Conservation (phyloP, 2,329 filamentous ascomycete species). For the Magnaporthiopsis incrustans region DNA sequence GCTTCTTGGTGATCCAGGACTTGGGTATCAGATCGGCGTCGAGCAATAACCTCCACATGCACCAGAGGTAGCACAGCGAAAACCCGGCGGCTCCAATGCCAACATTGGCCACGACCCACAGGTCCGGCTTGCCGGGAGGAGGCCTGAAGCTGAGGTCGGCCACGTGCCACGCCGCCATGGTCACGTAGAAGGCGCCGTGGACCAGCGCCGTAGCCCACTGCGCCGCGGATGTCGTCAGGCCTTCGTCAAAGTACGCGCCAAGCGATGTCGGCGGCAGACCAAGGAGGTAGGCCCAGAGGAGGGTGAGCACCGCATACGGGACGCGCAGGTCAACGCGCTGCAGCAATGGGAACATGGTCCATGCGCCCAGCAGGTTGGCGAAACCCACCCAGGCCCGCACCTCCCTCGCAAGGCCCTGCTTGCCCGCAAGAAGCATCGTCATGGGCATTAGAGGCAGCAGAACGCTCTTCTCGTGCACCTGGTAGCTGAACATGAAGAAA, state of each 20-base stretch:
- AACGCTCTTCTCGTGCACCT: constrained; percentile 97
- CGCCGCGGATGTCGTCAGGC: constrained; percentile 31
- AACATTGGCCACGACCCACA: constrained; percentile 91
- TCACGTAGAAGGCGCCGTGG: constrained; percentile 67
- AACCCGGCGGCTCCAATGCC: constrained; percentile 81
- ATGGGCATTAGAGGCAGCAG: constrained; percentile 87
- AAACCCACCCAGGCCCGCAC: constrained; percentile 91
- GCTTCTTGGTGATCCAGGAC: constrained; percentile 19
- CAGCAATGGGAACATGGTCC: constrained; percentile 91
- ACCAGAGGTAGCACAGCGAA: constrained; percentile 85
- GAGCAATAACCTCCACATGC: constrained; percentile 58
- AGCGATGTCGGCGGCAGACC: constrained; percentile 75
- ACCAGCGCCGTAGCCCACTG: constrained; percentile 57
- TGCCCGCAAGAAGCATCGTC: constrained; percentile 76
- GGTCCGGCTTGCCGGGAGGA: constrained; percentile 72
- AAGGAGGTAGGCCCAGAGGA: constrained; percentile 86
- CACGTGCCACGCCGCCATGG: constrained; percentile 76
- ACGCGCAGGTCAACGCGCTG: constrained; percentile 74
- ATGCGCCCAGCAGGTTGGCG: constrained; percentile 79
- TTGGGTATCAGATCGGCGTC: constrained; percentile 47
- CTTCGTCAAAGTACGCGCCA: constrained; percentile 55
- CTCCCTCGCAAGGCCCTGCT: constrained; percentile 67
- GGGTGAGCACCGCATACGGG: constrained; percentile 76
- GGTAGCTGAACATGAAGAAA: constrained; percentile 96
- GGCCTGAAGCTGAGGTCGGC: constrained; percentile 60